Conservation (phyloP, 345 rosid species). For the Gossypium australe region DNA sequence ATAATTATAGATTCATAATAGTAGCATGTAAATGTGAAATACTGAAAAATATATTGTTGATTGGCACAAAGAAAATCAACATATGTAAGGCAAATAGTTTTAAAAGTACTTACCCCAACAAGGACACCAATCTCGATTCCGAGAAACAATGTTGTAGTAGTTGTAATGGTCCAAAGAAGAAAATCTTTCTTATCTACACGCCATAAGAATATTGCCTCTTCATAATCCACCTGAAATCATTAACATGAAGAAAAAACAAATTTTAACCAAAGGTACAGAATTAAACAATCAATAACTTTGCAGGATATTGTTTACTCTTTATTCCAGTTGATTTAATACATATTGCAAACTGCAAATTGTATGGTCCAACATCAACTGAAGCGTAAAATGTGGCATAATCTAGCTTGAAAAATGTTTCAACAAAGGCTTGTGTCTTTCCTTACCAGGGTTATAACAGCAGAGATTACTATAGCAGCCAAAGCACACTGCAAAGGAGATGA, state of each 20-base stretch:
- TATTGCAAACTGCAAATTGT: not conserved
- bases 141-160: slow-evolving; percentile 71
- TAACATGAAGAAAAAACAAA: slow-evolving; percentile 16
- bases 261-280: not conserved
- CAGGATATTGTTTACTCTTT: not conserved
- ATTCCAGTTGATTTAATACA: not conserved
- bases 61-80: not conserved
- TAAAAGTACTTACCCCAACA: slow-evolving; percentile 68
- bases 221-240: slow-evolving; percentile 79
- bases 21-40: not conserved
- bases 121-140: slow-evolving; percentile 98
- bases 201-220: slow-evolving; percentile 96
- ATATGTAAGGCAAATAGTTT: not conserved
- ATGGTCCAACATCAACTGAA: not conserved
- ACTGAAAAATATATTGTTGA: not conserved
- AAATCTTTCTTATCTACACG: slow-evolving; percentile 92
- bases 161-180: slow-evolving; percentile 89
- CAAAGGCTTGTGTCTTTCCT: slow-evolving; percentile 22
- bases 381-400: not conserved
- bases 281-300: not conserved
- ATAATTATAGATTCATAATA: not conserved
- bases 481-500: slow-evolving; percentile 60
- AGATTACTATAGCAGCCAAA: slow-evolving; percentile 88
- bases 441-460: slow-evolving; percentile 95
- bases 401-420: not conserved